Evolutionary conservation across 345 rosid species (phyloP).

Genomic region (Salix udensis): DNA sequence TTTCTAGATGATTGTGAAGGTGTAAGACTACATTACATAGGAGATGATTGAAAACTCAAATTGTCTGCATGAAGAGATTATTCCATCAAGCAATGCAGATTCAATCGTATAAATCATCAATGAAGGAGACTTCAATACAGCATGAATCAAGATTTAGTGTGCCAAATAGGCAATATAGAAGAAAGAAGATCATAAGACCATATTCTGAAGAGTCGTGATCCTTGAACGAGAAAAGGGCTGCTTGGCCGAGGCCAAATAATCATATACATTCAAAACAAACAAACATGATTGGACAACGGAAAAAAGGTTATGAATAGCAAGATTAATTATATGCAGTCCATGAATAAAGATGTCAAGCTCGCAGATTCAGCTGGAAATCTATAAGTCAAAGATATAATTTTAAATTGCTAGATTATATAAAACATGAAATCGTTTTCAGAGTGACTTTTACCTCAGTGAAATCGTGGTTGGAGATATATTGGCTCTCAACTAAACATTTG

Average conservation of each 20-base stretch:
- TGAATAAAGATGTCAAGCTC: too few species aligned
- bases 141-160: background rate
- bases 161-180: too few species aligned
- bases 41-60: background rate
- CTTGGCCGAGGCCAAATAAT: too few species aligned
- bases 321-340: too few species aligned
- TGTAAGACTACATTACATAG: background rate
- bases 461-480: conserved; percentile 76
- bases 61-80: background rate
- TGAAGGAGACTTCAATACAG: background rate
- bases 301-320: too few species aligned
- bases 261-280: too few species aligned
- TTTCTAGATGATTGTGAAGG: background rate
- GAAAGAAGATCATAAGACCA: too few species aligned
- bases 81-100: background rate
- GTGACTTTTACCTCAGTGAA: conserved; percentile 58
- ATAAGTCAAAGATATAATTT: background rate
- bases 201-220: too few species aligned
- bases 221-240: too few species aligned
- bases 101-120: background rate
- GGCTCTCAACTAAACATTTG: conserved; percentile 59
- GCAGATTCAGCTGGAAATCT: background rate
- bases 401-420: background rate
- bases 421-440: background rate
- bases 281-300: too few species aligned